A percentile compares a stretch with the other conserved stretches of the same genome.
phyloP scores from a whole-genome alignment of 169 alveolate genomes.

The Theileria equi region DNA sequence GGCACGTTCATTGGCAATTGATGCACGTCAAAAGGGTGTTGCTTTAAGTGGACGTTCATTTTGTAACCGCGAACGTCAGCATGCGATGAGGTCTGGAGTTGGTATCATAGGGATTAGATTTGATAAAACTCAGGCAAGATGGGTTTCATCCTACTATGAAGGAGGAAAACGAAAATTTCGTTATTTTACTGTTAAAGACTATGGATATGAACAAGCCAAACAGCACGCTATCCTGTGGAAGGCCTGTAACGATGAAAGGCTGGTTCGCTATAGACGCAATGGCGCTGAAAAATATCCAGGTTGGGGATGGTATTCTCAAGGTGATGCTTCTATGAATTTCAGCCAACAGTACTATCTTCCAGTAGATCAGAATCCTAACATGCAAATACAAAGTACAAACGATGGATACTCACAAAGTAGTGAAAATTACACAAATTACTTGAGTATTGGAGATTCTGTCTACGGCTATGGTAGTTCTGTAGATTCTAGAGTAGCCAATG shows the following conservation, averaged over 20 bases:
- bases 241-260: slow-evolving; percentile 65
- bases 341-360: background rate
- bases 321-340: slow-evolving; percentile 1
- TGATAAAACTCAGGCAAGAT: slow-evolving; percentile 76
- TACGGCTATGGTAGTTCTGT: background rate
- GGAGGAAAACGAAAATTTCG: slow-evolving; percentile 77
- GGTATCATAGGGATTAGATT: slow-evolving; percentile 76
- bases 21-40: slow-evolving; percentile 77
- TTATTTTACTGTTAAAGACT: slow-evolving; percentile 74
- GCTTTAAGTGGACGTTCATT: slow-evolving; percentile 59
- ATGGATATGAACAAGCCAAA: slow-evolving; percentile 79
- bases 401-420: background rate
- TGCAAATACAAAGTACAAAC: background rate
- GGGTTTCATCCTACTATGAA: slow-evolving; percentile 79
- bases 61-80: slow-evolving; percentile 67
- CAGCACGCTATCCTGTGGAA: slow-evolving; percentile 72
- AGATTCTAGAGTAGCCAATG: background rate
- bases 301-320: slow-evolving; percentile 9
- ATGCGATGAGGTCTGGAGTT: slow-evolving; percentile 67
- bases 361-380: background rate
- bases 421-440: no score
- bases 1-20: slow-evolving; percentile 72
- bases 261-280: no score
- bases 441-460: background rate
- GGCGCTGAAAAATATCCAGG: slow-evolving; percentile 12